Evolutionary conservation across 148 eudicot species (phyloP).

Genomic region (Silene conica): DNA sequence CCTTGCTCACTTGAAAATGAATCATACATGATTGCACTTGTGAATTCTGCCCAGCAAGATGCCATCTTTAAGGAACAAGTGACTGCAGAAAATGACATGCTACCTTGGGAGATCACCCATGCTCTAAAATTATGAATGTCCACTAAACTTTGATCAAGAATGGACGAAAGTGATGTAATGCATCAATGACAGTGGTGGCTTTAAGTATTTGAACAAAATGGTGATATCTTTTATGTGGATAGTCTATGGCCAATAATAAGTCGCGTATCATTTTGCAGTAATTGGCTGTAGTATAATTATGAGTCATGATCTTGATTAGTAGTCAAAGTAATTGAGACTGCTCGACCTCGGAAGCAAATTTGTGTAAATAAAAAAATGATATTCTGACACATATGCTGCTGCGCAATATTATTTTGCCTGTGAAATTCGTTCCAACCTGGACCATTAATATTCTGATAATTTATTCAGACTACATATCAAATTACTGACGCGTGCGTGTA

Average conservation of each 20-base stretch:
- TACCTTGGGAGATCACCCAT: slow-evolving; percentile 72
- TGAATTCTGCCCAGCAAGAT: slow-evolving; percentile 46
- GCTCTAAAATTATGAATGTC: slow-evolving; percentile 48
- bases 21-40: slow-evolving; percentile 61
- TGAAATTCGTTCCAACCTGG: background rate
- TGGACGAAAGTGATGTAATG: background rate
- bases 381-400: background rate
- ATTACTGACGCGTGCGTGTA: background rate
- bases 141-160: background rate
- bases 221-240: background rate
- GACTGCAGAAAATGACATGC: slow-evolving; percentile 35
- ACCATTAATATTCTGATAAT: background rate
- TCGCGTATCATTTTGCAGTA: background rate
- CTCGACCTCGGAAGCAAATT: no score
- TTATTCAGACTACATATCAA: background rate
- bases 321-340: no score
- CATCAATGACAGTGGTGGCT: background rate
- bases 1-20: slow-evolving; percentile 82
- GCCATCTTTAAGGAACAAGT: slow-evolving; percentile 31
- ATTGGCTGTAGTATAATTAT: background rate
- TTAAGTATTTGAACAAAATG: background rate
- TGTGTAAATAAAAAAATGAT: background rate
- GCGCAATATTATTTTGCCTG: background rate
- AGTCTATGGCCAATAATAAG: background rate
- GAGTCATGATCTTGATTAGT: background rate